Base-by-base conservation (phyloP, 371 early-diverging fungal genomes). In the Blakeslea trispora region DNA sequence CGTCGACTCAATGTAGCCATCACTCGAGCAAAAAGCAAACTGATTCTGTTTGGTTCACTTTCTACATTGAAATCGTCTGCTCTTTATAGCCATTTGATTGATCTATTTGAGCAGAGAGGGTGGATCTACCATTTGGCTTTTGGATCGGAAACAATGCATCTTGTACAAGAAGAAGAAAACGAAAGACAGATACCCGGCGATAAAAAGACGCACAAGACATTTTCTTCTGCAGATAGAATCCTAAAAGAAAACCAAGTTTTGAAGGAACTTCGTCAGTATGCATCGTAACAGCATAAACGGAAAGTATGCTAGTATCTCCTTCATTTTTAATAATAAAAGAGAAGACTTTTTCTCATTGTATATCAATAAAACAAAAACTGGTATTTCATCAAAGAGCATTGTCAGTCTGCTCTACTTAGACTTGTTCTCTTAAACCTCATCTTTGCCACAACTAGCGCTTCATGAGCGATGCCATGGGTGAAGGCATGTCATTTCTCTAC, bases 1-100 rank as follows among this genome's bases (percentile, higher is more conserved):
- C 83, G 93, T 28, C 86, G 99, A 21, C 75, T 99, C 59, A 99
- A 99, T 68, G 99, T 99, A 10, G 99, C 98, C 0, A 77, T 99
- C 37, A 99, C 99, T 5, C 77, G 99, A 40, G 97, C 99, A 0
- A 91, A 89, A 60, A 67, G 64, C 35, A 96, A 97, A 63, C 67
- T 99, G n/a, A 83, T 97, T 34, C 69, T 99, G 6, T 74, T 99
- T 59, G 99, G 99, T 1, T 94, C 93, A 1, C 55, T 60, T 7
- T 66, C 68, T 3, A 94, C 94, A 0, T 66, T 94, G 18, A 64
- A 69, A 39, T 66, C 74, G 9, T 77, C 87, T 13, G 68, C 81
- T 0, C 65, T 89, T 11, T 83, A 88, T 57, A 59, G 61, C 17
- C 65, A 59, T 13, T 72, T 91, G 55, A 22, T 91, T 18, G 50